Conservation (phyloP, 2,329 filamentous ascomycete genomes). For the Hypoxylon sp. region DNA sequence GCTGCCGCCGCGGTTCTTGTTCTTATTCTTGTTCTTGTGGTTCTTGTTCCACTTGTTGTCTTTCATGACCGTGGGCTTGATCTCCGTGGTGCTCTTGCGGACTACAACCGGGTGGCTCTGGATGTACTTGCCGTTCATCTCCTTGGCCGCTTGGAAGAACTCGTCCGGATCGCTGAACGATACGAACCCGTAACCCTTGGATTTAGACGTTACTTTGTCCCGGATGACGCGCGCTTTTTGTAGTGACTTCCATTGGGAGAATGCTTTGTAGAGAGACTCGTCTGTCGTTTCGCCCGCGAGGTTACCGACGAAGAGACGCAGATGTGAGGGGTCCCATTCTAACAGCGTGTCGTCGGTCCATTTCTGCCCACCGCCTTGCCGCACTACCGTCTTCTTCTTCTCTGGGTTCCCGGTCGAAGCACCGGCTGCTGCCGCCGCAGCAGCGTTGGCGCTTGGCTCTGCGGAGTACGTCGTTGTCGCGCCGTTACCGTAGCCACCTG, state of each 20-base stretch:
- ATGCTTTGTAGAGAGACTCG: conserved; percentile 94
- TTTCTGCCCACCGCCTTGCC: conserved; percentile 89
- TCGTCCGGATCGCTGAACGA: conserved; percentile 96
- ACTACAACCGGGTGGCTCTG: conserved; percentile 94
- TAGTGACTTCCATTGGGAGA: conserved; percentile 87
- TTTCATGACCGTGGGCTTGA: conserved; percentile 80
- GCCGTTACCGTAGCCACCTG: conserved; percentile 50
- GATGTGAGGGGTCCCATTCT: conserved; percentile 96
- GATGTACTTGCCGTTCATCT: conserved; percentile 99
- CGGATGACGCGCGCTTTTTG: conserved; percentile 94
- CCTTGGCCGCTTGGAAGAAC: conserved; percentile 95
- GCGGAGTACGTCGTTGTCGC: conserved; percentile 60
- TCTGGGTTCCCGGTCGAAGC: conserved; percentile 65
- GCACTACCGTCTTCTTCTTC: conserved; percentile 88
- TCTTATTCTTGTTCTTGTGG: conserved; percentile 54
- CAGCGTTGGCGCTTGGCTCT: conserved; percentile 55
- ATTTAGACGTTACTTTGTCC: conserved; percentile 96
- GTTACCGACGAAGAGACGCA: conserved; percentile 96
- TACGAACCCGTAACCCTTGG: conserved; percentile 96
- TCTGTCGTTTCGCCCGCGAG: conserved; percentile 97
- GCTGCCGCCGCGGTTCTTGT: conserved; percentile 55
- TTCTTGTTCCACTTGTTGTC: conserved; percentile 60
- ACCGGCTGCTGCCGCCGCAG: conserved; percentile 56
- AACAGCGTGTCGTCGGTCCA: conserved; percentile 92
- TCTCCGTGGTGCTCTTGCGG: conserved; percentile 90